These are phyloP conservation scores for Ceratobasidium sp. DNA, from an alignment of 1,284 basidiomycete genomes.

Conservation along the genomic window DNA sequence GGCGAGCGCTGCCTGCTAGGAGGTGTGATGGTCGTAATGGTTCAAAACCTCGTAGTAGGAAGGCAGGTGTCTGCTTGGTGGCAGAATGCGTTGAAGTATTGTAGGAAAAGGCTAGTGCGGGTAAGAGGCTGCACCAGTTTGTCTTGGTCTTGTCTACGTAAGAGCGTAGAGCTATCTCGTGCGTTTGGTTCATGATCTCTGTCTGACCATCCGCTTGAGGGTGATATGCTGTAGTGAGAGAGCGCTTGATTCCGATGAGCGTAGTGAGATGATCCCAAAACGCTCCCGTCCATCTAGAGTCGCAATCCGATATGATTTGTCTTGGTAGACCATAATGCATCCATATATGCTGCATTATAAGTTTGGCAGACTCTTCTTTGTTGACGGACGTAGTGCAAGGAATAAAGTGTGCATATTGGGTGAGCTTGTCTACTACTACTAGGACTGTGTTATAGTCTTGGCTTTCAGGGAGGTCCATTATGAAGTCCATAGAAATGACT, in stretches of 20 bases:
- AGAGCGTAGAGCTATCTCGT: conserved; percentile 50
- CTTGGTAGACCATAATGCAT: conserved; percentile 52
- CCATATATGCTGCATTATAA: conserved; percentile 49
- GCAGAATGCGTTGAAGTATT: conserved; percentile 50
- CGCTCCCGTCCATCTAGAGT: conserved; percentile 52
- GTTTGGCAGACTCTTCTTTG: conserved; percentile 41
- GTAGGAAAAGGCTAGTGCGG: conserved; percentile 52
- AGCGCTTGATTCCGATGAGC: conserved; percentile 48
- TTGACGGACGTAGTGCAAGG: conserved; percentile 51
- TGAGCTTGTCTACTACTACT: conserved; percentile 59
- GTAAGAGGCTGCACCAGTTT: conserved; percentile 52
- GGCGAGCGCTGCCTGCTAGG: conserved; percentile 20
- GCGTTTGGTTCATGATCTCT: conserved; percentile 53
- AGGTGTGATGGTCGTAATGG: conserved; percentile 50
- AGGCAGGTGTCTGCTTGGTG: conserved; percentile 35
- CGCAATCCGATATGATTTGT: conserved; percentile 54
- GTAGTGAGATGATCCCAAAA: conserved; percentile 53
- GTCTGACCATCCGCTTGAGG: conserved; percentile 59
- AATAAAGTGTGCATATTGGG: conserved; percentile 59
- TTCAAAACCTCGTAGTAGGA: conserved; percentile 5
- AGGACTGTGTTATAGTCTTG: conserved; percentile 58
- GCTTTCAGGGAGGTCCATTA: conserved; percentile 60
- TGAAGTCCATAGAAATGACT: conserved; percentile 63
- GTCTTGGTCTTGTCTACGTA: conserved; percentile 41
- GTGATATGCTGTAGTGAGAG: conserved; percentile 55